A percentile compares a stretch with the other conserved stretches of the same genome.
Evolutionary conservation across 805 yeast species (phyloP).

Genomic region (Wickerhamiella slavikovae): DNA sequence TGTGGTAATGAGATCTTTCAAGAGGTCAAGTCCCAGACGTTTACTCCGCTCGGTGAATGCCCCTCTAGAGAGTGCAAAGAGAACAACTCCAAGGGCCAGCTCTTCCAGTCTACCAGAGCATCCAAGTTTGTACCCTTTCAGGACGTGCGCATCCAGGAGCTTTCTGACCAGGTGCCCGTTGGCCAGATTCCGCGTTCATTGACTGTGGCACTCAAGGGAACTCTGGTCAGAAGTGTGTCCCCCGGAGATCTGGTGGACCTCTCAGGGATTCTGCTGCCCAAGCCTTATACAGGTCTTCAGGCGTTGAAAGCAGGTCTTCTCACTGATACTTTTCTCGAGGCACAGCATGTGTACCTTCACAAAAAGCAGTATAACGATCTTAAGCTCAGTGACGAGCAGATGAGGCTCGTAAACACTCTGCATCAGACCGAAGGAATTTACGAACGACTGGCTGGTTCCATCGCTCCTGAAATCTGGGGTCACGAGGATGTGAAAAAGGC

Average conservation of each 20-base stretch:
- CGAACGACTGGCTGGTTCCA: slow-evolving; percentile 60
- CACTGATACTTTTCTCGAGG: slow-evolving; percentile 84
- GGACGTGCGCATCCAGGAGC: slow-evolving; percentile 85
- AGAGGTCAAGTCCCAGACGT: slow-evolving; percentile 69
- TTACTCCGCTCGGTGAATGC: slow-evolving; percentile 77
- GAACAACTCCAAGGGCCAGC: slow-evolving; percentile 70
- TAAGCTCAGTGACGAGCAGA: slow-evolving; percentile 35
- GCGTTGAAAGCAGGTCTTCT: slow-evolving; percentile 83
- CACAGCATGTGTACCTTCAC: slow-evolving; percentile 69
- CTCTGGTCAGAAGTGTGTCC: slow-evolving; percentile 61
- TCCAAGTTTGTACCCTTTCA: slow-evolving; percentile 90
- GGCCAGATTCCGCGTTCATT: slow-evolving; percentile 91
- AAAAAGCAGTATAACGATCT: slow-evolving; percentile 64
- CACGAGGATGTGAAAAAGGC: slow-evolving; percentile 89
- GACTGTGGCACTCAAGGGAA: slow-evolving; percentile 77
- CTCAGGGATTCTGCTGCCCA: slow-evolving; percentile 78
- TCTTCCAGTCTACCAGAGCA: slow-evolving; percentile 85
- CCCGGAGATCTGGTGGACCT: slow-evolving; percentile 95
- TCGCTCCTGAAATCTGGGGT: slow-evolving; percentile 96
- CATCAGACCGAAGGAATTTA: slow-evolving; percentile 50
- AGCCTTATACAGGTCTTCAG: slow-evolving; percentile 88
- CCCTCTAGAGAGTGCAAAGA: slow-evolving; percentile 57
- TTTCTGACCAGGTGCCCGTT: slow-evolving; percentile 90
- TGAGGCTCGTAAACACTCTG: slow-evolving; percentile 33
- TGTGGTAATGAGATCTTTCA: slow-evolving; percentile 96